Percentiles rank a stretch among this genome's conserved stretches.
Evolutionary conservation across 2,329 filamentous ascomycete species (phyloP).

Genomic region (Fusarium napiforme): DNA sequence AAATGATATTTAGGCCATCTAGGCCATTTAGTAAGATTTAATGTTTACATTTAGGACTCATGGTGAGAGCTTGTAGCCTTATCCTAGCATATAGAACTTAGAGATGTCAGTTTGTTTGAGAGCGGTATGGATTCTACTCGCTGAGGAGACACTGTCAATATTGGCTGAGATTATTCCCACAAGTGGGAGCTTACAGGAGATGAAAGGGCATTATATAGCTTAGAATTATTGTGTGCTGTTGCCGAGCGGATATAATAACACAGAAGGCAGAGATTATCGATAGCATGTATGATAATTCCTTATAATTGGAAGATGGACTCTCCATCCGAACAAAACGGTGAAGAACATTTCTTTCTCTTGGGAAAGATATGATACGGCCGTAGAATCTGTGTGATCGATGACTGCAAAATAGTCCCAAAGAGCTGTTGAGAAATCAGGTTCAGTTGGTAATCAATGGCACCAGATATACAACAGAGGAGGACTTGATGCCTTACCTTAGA

Average conservation of each 20-base stretch:
- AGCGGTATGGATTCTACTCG: background rate
- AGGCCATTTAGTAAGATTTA: background rate
- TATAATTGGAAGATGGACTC: background rate
- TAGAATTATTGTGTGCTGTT: background rate
- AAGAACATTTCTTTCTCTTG: fast-evolving
- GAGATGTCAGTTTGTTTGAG: background rate
- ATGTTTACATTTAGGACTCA: background rate
- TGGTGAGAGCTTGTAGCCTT: background rate
- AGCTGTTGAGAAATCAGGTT: background rate
- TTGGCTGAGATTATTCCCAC: fast-evolving
- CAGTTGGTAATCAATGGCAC: background rate
- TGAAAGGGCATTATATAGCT: background rate
- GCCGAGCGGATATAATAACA: background rate
- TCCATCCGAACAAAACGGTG: fast-evolving
- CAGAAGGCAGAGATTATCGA: too few relatives aligned
- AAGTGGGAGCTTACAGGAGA: background rate
- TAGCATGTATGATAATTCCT: background rate
- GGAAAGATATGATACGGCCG: fast-evolving
- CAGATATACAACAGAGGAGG: background rate
- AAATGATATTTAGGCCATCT: fast-evolving
- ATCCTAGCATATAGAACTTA: too few relatives aligned
- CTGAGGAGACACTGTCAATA: too few relatives aligned
- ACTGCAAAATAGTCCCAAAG: background rate
- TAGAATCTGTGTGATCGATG: too few relatives aligned
- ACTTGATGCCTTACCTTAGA: background rate